Base-by-base conservation (phyloP, 208 protist genomes). In the Borovskyia barvae region DNA sequence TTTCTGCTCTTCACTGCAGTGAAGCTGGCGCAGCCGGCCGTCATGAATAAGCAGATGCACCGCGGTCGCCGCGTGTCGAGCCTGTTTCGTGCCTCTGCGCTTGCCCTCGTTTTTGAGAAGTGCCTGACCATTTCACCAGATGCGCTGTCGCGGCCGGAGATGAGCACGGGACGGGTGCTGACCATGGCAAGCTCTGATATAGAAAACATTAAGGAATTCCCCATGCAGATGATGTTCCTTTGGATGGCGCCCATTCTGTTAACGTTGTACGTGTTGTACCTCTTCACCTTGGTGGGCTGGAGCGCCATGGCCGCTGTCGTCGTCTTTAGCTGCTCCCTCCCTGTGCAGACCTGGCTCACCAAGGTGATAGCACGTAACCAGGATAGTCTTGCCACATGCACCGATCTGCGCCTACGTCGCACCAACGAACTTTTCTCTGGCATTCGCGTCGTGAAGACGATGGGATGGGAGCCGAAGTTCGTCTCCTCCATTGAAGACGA, bases 401-500 rank as follows among this genome's bases (percentile, higher is more conserved):
- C 75, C 1, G 97, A 98, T 65, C 66, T 59, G 22, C 87, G 95
- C 47, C 61, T 97, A 36, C 91, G 91, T 50, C 55, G 72, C 11
- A 94, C 89, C 9, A 97, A 94, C 63, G 94, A 98, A 63, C 71
- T 97, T 28, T 52, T 98, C 9, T 68, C 71, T 19, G 82, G 83
- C 1, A 96, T 98, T 4, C 80, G 91, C 25, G 66, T 98, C 0
- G 88, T 93, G 39, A 98, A 98, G 80, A 77, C 95, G 15, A 97
- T 93, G 78, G 81, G 79, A 8, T 97, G 91, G 92, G 94, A 97
- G 62, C 53, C 77, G 15, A 48, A 32, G 30, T 87, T 96, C 29
- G 8, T 75, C 11, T 25, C 39, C 11, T 19, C 26, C 8, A 68
- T 95, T 43, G 45, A 80, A 25, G 46, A 47, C 19, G 61, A 63